phyloP scores from a whole-genome alignment of 352 stramenopile genomes.

The Phytophthora ramorum region DNA sequence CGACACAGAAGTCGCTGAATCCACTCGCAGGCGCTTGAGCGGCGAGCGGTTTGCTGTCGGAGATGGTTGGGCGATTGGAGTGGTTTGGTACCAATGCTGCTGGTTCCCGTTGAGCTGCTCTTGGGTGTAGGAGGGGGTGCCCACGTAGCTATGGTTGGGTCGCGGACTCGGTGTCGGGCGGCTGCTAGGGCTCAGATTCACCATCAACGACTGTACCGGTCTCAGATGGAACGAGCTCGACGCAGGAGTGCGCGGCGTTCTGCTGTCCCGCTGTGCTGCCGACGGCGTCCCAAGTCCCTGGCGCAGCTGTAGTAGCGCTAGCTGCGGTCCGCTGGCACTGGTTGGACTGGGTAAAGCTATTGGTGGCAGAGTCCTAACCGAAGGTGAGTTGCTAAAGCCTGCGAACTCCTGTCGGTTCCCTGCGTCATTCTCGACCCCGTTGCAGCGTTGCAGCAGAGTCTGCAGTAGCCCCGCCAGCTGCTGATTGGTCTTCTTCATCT shows the following conservation, averaged over 20 bases:
- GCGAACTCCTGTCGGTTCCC: slow-evolving; percentile 17
- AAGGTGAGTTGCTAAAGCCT: slow-evolving; percentile 17
- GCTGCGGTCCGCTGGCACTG: slow-evolving; percentile 30
- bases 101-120: slow-evolving; percentile 31
- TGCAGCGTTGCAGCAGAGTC: slow-evolving; percentile 45
- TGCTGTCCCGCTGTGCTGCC: slow-evolving; percentile 13
- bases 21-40: slow-evolving; percentile 34
- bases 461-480: slow-evolving; percentile 67
- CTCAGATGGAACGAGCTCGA: slow-evolving; percentile 52
- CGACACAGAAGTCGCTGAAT: slow-evolving; percentile 22
- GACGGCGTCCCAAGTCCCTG: slow-evolving; percentile 37
- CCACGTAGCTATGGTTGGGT: slow-evolving; percentile 27
- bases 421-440: slow-evolving; percentile 19
- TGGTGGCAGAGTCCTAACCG: slow-evolving; percentile 25
- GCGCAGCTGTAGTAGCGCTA: slow-evolving; percentile 40
- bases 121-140: slow-evolving; percentile 36
- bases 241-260: slow-evolving; percentile 38
- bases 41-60: slow-evolving; percentile 29
- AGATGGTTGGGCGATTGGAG: slow-evolving; percentile 25
- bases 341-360: slow-evolving; percentile 39
- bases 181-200: slow-evolving; percentile 34
- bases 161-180: slow-evolving; percentile 38
- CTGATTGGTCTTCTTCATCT: slow-evolving; percentile 73
- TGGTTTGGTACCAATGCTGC: slow-evolving; percentile 33
- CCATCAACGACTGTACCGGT: slow-evolving; percentile 52